phyloP scores from a whole-genome alignment of 228 moss, liverwort and hornwort genomes.

The Sphagnum fallax region DNA sequence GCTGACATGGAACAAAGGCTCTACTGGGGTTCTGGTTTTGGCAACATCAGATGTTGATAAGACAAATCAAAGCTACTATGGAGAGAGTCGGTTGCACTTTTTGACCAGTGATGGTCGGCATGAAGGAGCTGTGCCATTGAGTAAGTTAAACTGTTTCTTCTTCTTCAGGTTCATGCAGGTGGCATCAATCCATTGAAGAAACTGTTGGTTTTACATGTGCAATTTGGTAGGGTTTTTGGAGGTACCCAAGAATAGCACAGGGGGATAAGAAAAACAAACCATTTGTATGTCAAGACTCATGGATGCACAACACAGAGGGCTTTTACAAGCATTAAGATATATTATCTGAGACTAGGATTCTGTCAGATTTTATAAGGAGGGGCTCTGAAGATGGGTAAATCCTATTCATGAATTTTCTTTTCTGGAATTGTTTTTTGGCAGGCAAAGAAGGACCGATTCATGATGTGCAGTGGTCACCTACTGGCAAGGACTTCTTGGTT shows the following conservation, averaged over 20 bases:
- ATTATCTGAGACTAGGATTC: no score
- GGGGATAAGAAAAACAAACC: no score
- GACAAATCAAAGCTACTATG: constrained; percentile 90
- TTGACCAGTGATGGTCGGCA: constrained; percentile 72
- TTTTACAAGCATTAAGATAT: no score
- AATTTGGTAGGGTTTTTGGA: neutral
- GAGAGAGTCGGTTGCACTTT: constrained; percentile 80
- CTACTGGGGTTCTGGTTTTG: constrained; percentile 76
- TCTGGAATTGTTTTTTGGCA: constrained; percentile 12
- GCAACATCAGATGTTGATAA: constrained; percentile 97
- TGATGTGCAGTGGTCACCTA: constrained; percentile 97
- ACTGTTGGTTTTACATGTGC: neutral
- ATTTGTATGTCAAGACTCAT: no score
- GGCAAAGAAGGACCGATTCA: constrained; percentile 92
- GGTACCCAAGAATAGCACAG: no score
- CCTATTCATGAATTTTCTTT: no score
- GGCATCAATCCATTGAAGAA: neutral
- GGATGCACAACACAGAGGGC: no score
- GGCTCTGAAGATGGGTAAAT: no score
- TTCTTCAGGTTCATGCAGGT: neutral
- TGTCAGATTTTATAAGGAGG: no score
- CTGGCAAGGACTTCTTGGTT: constrained; percentile 87
- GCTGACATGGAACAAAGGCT: constrained; percentile 82
- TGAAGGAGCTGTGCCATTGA: constrained; percentile 93
- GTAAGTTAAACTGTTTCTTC: constrained; percentile 25